Evolutionary conservation across 768 basidiomycete species (phyloP).

Genomic region (Albatrellus ellisii): DNA sequence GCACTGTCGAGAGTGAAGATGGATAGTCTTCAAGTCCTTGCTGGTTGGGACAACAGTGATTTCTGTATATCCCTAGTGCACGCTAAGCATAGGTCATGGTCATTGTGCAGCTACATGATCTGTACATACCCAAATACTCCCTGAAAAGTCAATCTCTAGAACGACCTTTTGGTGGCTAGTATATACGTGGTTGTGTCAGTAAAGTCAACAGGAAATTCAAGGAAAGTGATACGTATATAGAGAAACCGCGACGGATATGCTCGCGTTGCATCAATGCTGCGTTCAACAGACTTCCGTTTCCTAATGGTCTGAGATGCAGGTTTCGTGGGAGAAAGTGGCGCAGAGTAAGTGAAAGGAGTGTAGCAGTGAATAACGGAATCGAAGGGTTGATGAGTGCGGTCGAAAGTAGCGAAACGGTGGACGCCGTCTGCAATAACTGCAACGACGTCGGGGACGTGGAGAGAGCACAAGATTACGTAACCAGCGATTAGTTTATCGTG

Average conservation of each 20-base stretch:
- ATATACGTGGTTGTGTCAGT: slow-evolving; percentile 43
- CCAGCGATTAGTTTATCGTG: not conserved
- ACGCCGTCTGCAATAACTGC: not conserved
- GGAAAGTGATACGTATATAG: slow-evolving; percentile 61
- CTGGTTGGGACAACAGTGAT: slow-evolving; percentile 77
- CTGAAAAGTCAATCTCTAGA: slow-evolving; percentile 86
- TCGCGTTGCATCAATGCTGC: slow-evolving; percentile 56
- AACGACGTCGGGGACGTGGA: not conserved
- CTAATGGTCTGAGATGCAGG: too few relatives aligned
- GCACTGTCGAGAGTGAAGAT: slow-evolving; percentile 84
- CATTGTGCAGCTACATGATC: slow-evolving; percentile 13
- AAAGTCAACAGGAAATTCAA: slow-evolving; percentile 14
- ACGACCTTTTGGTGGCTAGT: slow-evolving; percentile 96
- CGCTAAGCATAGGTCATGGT: slow-evolving; percentile 6
- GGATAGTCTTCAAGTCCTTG: slow-evolving; percentile 67
- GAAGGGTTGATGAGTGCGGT: not conserved
- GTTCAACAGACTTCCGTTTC: too few relatives aligned
- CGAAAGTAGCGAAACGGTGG: not conserved
- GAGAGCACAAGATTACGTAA: not conserved
- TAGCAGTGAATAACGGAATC: not conserved
- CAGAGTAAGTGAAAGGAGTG: not conserved
- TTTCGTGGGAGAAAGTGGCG: too few relatives aligned
- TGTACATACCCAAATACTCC: slow-evolving; percentile 62
- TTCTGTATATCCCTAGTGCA: slow-evolving; percentile 77
- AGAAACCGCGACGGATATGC: slow-evolving; percentile 68